Evolutionary conservation across 306 rosid species (phyloP), one percentile per base, ranked within the genome.

Genomic region (Senna siamea): DNA sequence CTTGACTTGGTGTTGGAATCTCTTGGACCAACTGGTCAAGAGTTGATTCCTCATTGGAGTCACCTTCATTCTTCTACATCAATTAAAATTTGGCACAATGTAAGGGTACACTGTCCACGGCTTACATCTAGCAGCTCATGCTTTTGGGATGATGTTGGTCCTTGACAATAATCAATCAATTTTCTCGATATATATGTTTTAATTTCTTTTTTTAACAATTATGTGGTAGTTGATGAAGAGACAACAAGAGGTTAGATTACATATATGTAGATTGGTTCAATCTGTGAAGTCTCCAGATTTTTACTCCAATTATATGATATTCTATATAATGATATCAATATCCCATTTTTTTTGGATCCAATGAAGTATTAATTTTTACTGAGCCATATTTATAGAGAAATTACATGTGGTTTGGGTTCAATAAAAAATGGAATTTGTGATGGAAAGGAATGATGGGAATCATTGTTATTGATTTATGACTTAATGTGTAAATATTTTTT

Each of bases 341-440:
- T 37, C 19, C 10, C 10, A 9, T 19, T 38, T 5, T 63, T 52
- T 43, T 61, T 35, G 67, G 67, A 37, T 28, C 4, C 18, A 47
- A 48, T 9, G 22, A 28, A n/a, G n/a, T 59, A 47, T 26, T 23
- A 28, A 0, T 5, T n/a, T 66, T 67, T 30, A 23, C 72, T 0
- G 5, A 28, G 26, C 22, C 38, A 26, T 28, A 32, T n/a, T 7
- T n/a, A 30, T 15, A 9, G 26, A 47, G 26, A 47, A 28, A 47
- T 30, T 30, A 18, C 47, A 68, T 20, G 15, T 68, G 61, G 47
- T 32, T 50, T 50, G 59, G 61, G 47, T 51, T 62, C 61, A 50
- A 51, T 50, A 15, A 6, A 10, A 32, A 30, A 34, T 47, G 20
- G 43, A 66, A 9, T n/a, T 47, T 28, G 15, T 47, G 9, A 22